A percentile compares a stretch with the other conserved stretches of the same genome.
phyloP scores from a whole-genome alignment of 2,329 filamentous ascomycete genomes.

The Cladophialophora chaetospira region DNA sequence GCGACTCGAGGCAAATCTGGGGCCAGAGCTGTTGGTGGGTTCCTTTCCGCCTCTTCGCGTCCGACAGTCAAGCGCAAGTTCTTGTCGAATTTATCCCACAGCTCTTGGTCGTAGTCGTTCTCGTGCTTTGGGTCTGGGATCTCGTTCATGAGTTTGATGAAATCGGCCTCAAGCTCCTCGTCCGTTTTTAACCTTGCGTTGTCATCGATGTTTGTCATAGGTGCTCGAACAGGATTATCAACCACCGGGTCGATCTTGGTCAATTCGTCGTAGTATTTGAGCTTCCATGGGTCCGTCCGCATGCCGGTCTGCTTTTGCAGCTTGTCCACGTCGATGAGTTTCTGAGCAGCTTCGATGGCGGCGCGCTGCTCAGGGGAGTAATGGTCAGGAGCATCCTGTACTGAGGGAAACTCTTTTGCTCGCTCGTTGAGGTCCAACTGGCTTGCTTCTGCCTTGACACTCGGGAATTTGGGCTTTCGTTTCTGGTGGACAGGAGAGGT shows the following conservation, averaged over 20 bases:
- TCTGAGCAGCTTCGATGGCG: slow-evolving; percentile 79
- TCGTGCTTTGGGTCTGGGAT: slow-evolving; percentile 37
- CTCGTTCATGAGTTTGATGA: slow-evolving; percentile 45
- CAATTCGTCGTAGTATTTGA: slow-evolving; percentile 82
- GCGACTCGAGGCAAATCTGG: slow-evolving; percentile 54
- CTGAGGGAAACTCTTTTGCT: slow-evolving; percentile 19
- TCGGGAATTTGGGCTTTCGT: slow-evolving; percentile 45
- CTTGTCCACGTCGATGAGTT: slow-evolving; percentile 72
- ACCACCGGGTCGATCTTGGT: slow-evolving; percentile 73
- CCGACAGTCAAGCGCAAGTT: slow-evolving; percentile 53
- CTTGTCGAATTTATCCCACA: slow-evolving; percentile 31
- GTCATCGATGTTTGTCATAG: slow-evolving; percentile 55
- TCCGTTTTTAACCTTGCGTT: slow-evolving; percentile 62
- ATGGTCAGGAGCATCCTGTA: slow-evolving; percentile 41
- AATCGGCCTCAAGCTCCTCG: slow-evolving; percentile 63
- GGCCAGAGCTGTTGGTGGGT: slow-evolving; percentile 52
- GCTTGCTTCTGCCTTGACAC: slow-evolving; percentile 41
- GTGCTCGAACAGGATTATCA: slow-evolving; percentile 65
- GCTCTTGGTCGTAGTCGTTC: slow-evolving; percentile 24
- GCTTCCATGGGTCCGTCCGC: slow-evolving; percentile 72
- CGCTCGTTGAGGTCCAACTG: slow-evolving; percentile 30
- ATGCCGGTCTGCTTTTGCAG: slow-evolving; percentile 60
- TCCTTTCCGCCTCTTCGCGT: slow-evolving; percentile 52
- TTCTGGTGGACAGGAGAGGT: slow-evolving; percentile 41
- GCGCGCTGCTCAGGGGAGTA: slow-evolving; percentile 82